phyloP scores from a whole-genome alignment of 1,284 basidiomycete species.

The Trametes versicolor region DNA sequence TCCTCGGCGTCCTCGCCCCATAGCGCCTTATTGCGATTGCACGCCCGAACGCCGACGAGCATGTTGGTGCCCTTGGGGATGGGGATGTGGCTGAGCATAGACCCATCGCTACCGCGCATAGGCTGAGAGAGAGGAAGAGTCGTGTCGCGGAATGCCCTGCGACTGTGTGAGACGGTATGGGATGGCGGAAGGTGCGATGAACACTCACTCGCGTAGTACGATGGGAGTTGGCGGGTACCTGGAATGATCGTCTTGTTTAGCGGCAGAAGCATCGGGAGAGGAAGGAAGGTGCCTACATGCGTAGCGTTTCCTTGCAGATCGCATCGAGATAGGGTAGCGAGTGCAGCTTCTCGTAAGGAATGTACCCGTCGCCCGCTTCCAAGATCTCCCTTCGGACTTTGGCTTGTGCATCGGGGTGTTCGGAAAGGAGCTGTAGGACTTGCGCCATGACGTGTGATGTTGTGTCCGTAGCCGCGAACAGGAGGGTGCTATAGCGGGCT shows the following conservation, averaged over 20 bases:
- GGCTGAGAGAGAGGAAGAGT: conserved; percentile 39
- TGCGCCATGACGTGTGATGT: conserved; percentile 43
- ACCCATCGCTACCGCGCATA: conserved; percentile 40
- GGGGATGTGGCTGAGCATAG: conserved; percentile 48
- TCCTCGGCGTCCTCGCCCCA: neutral
- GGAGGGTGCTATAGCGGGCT: conserved; percentile 33
- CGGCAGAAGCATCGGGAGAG: no score
- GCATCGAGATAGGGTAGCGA: conserved; percentile 47
- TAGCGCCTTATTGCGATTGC: neutral
- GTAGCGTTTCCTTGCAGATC: conserved; percentile 46
- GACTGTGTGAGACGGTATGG: neutral
- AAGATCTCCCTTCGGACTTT: conserved; percentile 43
- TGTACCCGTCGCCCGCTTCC: conserved; percentile 35
- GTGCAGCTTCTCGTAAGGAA: conserved; percentile 44
- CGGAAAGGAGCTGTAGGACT: conserved; percentile 42
- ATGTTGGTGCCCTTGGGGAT: neutral
- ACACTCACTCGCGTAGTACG: conserved; percentile 22
- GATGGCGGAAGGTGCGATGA: no score
- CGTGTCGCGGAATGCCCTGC: conserved; percentile 38
- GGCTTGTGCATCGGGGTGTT: conserved; percentile 30
- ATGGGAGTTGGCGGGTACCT: conserved; percentile 28
- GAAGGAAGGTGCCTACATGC: conserved; percentile 31
- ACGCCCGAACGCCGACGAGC: neutral
- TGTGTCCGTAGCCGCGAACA: conserved; percentile 44
- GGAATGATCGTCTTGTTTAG: neutral